These are phyloP conservation scores for Apophysomyces ossiformis DNA, from an alignment of 371 early-diverging fungal genomes.

Conservation along the genomic window DNA sequence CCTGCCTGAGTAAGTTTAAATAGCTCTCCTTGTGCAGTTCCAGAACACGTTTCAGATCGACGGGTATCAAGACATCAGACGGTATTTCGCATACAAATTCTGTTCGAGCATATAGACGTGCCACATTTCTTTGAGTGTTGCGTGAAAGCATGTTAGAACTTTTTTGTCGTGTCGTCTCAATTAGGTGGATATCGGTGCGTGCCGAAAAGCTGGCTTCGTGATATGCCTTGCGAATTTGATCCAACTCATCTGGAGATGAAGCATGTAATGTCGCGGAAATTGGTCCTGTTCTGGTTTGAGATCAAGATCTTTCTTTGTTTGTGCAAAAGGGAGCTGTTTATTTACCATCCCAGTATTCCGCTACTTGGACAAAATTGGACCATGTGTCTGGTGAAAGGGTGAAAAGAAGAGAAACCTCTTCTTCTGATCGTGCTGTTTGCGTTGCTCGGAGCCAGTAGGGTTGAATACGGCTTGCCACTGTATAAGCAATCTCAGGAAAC, in stretches of 20 bases:
- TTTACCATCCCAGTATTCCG: conserved; percentile 50
- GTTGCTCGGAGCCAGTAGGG: conserved; percentile 47
- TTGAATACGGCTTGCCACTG: conserved; percentile 34
- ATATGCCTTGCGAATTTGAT: conserved; percentile 16
- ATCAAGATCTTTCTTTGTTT: too few species aligned
- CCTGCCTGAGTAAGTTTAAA: conserved; percentile 29
- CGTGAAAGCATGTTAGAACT: conserved; percentile 39
- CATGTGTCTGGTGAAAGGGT: conserved; percentile 43
- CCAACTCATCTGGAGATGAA: conserved; percentile 24
- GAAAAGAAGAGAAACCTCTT: conserved; percentile 43
- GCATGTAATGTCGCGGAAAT: conserved; percentile 50
- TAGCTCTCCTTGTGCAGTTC: conserved; percentile 38
- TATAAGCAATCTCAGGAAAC: conserved; percentile 42
- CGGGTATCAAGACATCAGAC: conserved; percentile 38
- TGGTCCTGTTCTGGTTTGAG: conserved; percentile 29
- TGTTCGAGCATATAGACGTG: conserved; percentile 47
- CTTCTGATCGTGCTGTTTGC: conserved; percentile 25
- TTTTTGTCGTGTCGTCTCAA: conserved; percentile 21
- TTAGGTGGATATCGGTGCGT: conserved; percentile 46
- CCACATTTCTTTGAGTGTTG: conserved; percentile 55
- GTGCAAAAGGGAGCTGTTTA: not conserved
- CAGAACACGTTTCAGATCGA: conserved; percentile 40
- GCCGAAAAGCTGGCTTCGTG: conserved; percentile 26
- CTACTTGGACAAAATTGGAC: conserved; percentile 37
- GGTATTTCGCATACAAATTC: conserved; percentile 46